Base-by-base conservation (phyloP, 192 early-diverging fungal species). In the Coemansia sp. region DNA sequence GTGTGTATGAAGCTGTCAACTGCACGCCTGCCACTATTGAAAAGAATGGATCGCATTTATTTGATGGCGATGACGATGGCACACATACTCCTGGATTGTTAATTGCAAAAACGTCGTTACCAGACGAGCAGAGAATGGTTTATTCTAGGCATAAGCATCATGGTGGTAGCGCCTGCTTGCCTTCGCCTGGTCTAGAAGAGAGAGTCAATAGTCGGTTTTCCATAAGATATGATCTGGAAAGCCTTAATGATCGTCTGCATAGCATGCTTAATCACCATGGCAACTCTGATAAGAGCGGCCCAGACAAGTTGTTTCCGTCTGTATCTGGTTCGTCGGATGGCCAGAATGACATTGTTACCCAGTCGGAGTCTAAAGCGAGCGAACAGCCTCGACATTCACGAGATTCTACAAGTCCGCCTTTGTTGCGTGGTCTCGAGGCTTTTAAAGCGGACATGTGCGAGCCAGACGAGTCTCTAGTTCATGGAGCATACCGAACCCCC, bases 341-440 rank as follows among this genome's bases (percentile, higher is more conserved):
- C 7, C 50, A 32, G 32, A 32, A 53, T 53, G 22, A 22, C 19
- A 20, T 13, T 53, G 17, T 11, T 22, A 22, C 50, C 22, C 50
- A 53, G 20, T 1, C 22, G 22, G 19, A 7, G 20, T n/a, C 22
- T 22, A 20, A 53, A 5, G 22, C 22, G 7, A 5, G 5, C 11
- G 50, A 53, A 22, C 50, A 22, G 50, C 11, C 50, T 7, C 19
- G 20, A 22, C 37, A 10, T 58, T 25, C 6, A 11, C 19, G 7
- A 40, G 11, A n/a, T 4, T 5, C 14, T 40, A 7, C 39, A 58
- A 45, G 72, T 5, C 43, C 72, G 37, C 72, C 65, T 2, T 79
- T 72, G 7, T 74, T 74, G 38, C 70, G 77, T 45, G 46, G 72
- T 7, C 40, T 74, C 4, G 69, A 72, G 32, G 64, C 69, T 38